Evolutionary conservation across 257 asterid genomes (phyloP).

Genomic region (Euphrasia confusa): DNA sequence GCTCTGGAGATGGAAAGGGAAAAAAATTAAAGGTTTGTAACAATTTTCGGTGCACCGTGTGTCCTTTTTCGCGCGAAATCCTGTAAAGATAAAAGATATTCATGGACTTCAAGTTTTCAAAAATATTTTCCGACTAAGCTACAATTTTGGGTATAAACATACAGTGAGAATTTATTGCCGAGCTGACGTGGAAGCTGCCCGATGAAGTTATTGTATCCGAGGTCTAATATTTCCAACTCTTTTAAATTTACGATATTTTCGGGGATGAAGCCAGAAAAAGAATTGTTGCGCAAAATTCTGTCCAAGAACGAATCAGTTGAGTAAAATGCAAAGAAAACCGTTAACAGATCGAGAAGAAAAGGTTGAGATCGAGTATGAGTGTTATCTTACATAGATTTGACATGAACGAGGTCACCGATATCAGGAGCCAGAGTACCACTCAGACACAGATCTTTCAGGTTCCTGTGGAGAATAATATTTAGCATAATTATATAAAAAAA

Average conservation of each 20-base stretch:
- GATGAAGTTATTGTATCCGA: slow-evolving; percentile 71
- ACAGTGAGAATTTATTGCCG: slow-evolving; percentile 58
- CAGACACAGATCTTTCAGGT: slow-evolving; percentile 64
- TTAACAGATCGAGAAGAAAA: background rate
- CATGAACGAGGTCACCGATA: slow-evolving; percentile 46
- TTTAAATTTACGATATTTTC: slow-evolving; percentile 49
- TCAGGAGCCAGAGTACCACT: slow-evolving; percentile 68
- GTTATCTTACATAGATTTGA: slow-evolving; percentile 58
- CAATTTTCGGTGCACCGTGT: slow-evolving; percentile 40
- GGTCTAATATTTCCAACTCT: slow-evolving; percentile 68
- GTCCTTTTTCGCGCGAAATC: slow-evolving; percentile 31
- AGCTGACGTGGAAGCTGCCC: slow-evolving; percentile 57
- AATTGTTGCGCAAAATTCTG: slow-evolving; percentile 81
- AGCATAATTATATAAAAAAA: background rate
- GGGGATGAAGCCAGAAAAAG: slow-evolving; percentile 74
- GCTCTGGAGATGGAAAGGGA: slow-evolving; percentile 4
- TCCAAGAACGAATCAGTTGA: slow-evolving; percentile 12
- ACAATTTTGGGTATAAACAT: slow-evolving; percentile 26
- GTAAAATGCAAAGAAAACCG: background rate
- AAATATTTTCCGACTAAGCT: slow-evolving; percentile 21
- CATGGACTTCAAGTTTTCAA: slow-evolving; percentile 19
- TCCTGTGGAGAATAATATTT: slow-evolving; percentile 39
- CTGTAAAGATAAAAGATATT: slow-evolving; percentile 30
- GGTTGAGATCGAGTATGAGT: background rate
- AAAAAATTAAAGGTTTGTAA: slow-evolving; percentile 15